phyloP scores from a whole-genome alignment of 192 early-diverging fungal genomes.

The Mortierella claussenii region DNA sequence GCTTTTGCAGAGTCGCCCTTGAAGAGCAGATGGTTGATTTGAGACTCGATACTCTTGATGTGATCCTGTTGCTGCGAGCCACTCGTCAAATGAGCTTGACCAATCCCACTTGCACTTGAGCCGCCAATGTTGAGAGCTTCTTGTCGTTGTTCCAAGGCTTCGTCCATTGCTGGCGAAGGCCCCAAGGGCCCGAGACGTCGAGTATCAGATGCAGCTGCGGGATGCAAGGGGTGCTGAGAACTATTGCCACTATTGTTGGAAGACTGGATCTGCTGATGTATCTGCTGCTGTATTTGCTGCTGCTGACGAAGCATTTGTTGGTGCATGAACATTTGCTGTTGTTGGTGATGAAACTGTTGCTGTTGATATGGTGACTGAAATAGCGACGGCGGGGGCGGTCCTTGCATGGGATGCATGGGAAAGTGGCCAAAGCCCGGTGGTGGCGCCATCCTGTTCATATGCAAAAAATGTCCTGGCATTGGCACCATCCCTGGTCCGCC shows the following conservation, averaged over 20 bases:
- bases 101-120: no score
- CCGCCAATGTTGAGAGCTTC: no score
- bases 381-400: slow-evolving; percentile 2
- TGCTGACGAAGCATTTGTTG: slow-evolving; percentile 36
- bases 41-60: slow-evolving; percentile 35
- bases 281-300: slow-evolving; percentile 29
- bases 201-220: slow-evolving; percentile 4
- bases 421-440: slow-evolving; percentile 41
- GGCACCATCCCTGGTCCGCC: slow-evolving; percentile 9
- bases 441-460: slow-evolving; percentile 27
- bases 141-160: no score
- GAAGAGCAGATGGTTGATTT: slow-evolving; percentile 41
- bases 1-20: not conserved
- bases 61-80: slow-evolving; percentile 19
- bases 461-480: slow-evolving; percentile 23
- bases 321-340: slow-evolving; percentile 43
- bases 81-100: no score
- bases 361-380: slow-evolving; percentile 14
- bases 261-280: slow-evolving; percentile 11
- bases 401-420: slow-evolving; percentile 15
- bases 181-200: no score
- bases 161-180: no score
- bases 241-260: no score
- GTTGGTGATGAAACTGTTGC: slow-evolving; percentile 15
- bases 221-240: no score